phyloP scores from a whole-genome alignment of 2,329 filamentous ascomycete genomes.

The Cytospora mali region DNA sequence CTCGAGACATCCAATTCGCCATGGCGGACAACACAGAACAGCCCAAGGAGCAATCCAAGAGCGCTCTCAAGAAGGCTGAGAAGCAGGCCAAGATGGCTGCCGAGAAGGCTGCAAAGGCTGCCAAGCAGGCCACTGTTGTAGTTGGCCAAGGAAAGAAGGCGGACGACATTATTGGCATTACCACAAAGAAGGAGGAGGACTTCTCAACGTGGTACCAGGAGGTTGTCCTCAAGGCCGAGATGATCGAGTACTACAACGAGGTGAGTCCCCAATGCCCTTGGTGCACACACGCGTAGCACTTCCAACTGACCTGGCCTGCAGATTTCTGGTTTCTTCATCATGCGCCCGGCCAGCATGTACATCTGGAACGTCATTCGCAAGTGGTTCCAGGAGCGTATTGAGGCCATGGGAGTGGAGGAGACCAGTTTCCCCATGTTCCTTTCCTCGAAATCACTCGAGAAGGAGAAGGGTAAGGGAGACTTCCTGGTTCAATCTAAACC shows the following conservation, averaged over 20 bases:
- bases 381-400: constrained; percentile 75
- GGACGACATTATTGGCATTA: constrained; percentile 82
- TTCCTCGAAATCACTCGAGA: constrained; percentile 81
- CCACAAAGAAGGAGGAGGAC: constrained; percentile 80
- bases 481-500: no score
- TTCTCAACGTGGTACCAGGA: constrained; percentile 91
- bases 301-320: constrained; percentile 45
- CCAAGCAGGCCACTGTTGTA: constrained; percentile 56
- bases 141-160: constrained; percentile 62
- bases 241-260: constrained; percentile 88
- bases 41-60: constrained; percentile 56
- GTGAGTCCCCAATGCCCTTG: constrained; percentile 27
- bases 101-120: constrained; percentile 64
- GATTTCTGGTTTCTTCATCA: constrained; percentile 95
- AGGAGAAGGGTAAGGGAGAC: constrained; percentile 66
- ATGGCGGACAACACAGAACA: constrained; percentile 32
- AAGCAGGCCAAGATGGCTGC: constrained; percentile 64
- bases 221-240: constrained; percentile 92
- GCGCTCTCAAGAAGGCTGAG: constrained; percentile 66
- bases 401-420: constrained; percentile 90
- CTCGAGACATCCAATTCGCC: constrained; percentile 26
- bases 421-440: constrained; percentile 97
- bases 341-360: constrained; percentile 71
- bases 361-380: constrained; percentile 68
- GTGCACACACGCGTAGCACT: no score